Evolutionary conservation across 2,329 filamentous ascomycete genomes (phyloP).

Genomic region (Orbilia oligospora): DNA sequence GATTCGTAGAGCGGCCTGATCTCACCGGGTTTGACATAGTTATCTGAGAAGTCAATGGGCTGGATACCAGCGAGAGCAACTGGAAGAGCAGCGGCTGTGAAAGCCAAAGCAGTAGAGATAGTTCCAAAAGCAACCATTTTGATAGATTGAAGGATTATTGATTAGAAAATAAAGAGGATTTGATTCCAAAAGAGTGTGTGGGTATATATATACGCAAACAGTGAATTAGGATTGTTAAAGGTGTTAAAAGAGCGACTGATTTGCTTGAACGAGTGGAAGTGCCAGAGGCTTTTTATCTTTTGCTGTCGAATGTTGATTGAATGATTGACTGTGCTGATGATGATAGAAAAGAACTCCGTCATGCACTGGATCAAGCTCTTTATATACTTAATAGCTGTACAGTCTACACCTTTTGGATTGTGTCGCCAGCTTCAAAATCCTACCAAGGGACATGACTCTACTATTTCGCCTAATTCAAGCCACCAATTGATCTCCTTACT

Average conservation of each 20-base stretch:
- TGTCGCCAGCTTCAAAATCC: neutral
- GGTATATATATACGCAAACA: slow-evolving; percentile 11
- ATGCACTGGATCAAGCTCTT: slow-evolving; percentile 47
- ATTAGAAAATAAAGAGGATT: slow-evolving; percentile 43
- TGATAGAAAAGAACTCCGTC: slow-evolving; percentile 39
- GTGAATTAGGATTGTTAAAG: slow-evolving; percentile 11
- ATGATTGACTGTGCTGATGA: slow-evolving; percentile 61
- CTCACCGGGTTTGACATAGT: slow-evolving; percentile 43
- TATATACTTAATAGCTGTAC: slow-evolving; percentile 56
- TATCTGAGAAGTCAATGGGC: slow-evolving; percentile 53
- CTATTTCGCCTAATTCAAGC: slow-evolving; percentile 10
- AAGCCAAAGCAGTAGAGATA: slow-evolving; percentile 53
- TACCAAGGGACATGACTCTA: slow-evolving; percentile 11
- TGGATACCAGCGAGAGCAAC: slow-evolving; percentile 24
- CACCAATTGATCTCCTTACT: slow-evolving; percentile 43
- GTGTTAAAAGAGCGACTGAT: slow-evolving; percentile 53
- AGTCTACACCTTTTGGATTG: slow-evolving; percentile 5
- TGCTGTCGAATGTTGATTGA: slow-evolving; percentile 58
- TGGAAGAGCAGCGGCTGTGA: slow-evolving; percentile 35
- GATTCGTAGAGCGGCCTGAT: slow-evolving; percentile 47
- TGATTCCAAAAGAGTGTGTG: slow-evolving; percentile 38
- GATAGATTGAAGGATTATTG: slow-evolving; percentile 55
- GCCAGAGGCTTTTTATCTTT: slow-evolving; percentile 59
- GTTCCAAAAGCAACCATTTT: slow-evolving; percentile 60
- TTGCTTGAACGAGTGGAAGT: slow-evolving; percentile 49